Base-by-base conservation (phyloP, 495 filamentous ascomycete genomes). In the Talaromyces borbonicus region DNA sequence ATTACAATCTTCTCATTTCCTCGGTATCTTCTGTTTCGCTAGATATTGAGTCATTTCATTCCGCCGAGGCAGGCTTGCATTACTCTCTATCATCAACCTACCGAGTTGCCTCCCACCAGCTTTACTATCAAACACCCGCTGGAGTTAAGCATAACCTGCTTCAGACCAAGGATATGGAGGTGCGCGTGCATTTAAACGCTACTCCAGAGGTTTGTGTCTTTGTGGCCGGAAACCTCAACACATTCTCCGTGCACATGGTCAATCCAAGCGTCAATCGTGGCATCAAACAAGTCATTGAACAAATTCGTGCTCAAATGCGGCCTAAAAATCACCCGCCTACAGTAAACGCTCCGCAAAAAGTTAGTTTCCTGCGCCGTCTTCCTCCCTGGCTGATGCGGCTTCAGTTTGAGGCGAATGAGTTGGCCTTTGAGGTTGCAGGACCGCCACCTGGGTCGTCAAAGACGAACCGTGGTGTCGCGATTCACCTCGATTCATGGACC, bases 1-100 rank as follows among this genome's bases (percentile, higher is more conserved):
- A 95, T 50, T 95, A 88, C 50, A 94, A 96, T 56, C 74, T 99
- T 8, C 82, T 99, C 19, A 95, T 99, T 20, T 92, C 84, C 5
- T 87, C 88, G 24, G 83, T 94, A 29, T 96, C 92, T 0, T 95
- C 90, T 0, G 79, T 97, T 25, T 90, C 88, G 0, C 65, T 96
- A 23, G 93, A 97, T 55, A 72, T 90, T 15, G 92, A 99, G 56
- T 96, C 92, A 4, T 93, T 86, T 8, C 92, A 99, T 65, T 93
- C 90, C 16, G 72, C 81, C 5, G 82, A 84, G 36, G 88, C 83
- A 27, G 84, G 94, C 9, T 67, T 83, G 4, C 85, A 94, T 55
- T 99, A 99, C 59, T 82, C 83, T 16, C 67, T 99, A 8, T 77
- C 79, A 6, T 85, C 88, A 1, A 83, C 83, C 8, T 80, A 92